Conservation (phyloP, 345 rosid genomes). For the Zanthoxylum bungeanum region DNA sequence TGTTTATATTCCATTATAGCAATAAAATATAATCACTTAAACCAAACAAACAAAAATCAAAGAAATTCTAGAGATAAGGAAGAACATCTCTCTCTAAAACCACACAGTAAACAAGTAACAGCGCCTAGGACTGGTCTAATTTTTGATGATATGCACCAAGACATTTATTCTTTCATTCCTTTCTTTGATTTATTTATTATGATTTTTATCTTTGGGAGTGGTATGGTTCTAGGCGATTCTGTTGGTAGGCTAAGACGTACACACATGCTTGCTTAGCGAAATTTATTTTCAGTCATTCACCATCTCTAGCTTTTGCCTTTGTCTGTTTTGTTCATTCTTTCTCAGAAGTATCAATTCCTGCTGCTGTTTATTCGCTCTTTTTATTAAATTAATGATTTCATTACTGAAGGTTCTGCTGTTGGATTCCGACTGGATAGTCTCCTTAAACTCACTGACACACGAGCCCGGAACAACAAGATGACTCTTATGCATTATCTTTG, state of each 20-base stretch:
- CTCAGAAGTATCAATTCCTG: background rate
- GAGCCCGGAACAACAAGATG: constrained; percentile 77
- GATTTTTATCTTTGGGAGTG: background rate
- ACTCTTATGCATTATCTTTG: constrained; percentile 95
- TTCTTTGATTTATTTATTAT: background rate
- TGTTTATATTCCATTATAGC: no score
- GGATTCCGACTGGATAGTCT: constrained; percentile 94
- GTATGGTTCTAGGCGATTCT: background rate
- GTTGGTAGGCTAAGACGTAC: background rate
- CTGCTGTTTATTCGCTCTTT: constrained; percentile 4
- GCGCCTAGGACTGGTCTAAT: no score
- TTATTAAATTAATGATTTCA: background rate
- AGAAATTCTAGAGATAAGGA: no score
- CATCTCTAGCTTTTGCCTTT: background rate
- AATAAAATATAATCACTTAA: no score
- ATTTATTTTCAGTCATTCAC: background rate
- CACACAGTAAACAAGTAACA: no score
- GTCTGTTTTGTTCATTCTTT: background rate
- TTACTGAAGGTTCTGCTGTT: constrained; percentile 61
- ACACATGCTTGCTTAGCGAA: background rate
- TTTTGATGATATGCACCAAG: no score
- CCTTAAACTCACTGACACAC: constrained; percentile 82
- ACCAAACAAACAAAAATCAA: no score
- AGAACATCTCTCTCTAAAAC: no score
- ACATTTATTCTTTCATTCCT: background rate